Evolutionary conservation across 352 stramenopile genomes (phyloP).

Genomic region (Pythium brassicae): DNA sequence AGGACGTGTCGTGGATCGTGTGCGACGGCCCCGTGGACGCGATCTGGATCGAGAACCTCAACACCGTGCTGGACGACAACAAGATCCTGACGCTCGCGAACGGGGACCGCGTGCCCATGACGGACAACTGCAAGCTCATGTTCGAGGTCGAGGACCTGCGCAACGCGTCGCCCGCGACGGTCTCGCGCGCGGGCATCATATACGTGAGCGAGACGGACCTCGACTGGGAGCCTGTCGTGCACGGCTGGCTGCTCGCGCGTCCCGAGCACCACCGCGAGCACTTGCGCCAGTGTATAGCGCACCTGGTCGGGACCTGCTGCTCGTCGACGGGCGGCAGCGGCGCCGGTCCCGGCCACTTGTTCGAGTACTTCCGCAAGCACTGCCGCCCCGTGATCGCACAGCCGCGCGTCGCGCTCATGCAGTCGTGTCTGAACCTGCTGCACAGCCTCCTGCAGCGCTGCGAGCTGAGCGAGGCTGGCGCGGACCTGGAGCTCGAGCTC

Average conservation of each 20-base stretch:
- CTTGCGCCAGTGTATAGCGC: constrained; percentile 38
- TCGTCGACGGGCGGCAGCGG: background rate
- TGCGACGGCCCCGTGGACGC: constrained; percentile 93
- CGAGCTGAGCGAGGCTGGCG: constrained; percentile 49
- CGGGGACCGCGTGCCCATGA: constrained; percentile 91
- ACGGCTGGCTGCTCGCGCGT: constrained; percentile 54
- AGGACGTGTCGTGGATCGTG: constrained; percentile 89
- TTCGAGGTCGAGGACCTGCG: constrained; percentile 93
- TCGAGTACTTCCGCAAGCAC: constrained; percentile 15
- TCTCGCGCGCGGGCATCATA: constrained; percentile 89
- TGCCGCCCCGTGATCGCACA: constrained; percentile 68
- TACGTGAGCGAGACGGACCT: constrained; percentile 86
- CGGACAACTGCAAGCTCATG: constrained; percentile 85
- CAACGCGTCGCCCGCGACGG: constrained; percentile 90
- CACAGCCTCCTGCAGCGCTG: constrained; percentile 48
- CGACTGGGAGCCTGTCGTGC: constrained; percentile 66
- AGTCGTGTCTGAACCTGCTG: constrained; percentile 63
- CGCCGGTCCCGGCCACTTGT: constrained; percentile 5
- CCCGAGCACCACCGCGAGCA: constrained; percentile 42
- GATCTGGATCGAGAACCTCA: constrained; percentile 95
- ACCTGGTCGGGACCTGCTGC: constrained; percentile 40
- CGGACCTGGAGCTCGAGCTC: constrained; percentile 63
- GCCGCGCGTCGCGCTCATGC: constrained; percentile 73
- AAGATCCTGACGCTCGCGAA: constrained; percentile 92
- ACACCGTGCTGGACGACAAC: constrained; percentile 94